A percentile compares a stretch with the other conserved stretches of the same genome.
These are phyloP conservation scores for Cutaneotrichosporon cavernicola DNA, from an alignment of 1,284 basidiomycete genomes.

Conservation along the genomic window DNA sequence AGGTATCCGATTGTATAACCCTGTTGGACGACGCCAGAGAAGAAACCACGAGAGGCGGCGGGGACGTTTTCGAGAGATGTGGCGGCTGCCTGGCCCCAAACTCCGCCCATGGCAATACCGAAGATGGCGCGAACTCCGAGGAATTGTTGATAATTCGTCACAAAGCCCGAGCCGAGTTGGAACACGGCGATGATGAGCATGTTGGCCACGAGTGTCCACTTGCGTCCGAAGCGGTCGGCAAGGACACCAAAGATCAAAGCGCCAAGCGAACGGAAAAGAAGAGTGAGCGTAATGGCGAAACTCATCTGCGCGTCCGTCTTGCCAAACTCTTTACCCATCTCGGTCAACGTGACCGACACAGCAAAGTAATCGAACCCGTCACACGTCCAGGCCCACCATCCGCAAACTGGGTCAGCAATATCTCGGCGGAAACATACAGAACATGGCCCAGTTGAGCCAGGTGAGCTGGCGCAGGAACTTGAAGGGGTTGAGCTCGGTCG, in stretches of 20 bases:
- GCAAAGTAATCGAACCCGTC: constrained; percentile 33
- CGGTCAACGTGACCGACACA: constrained; percentile 51
- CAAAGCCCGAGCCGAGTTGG: constrained; percentile 67
- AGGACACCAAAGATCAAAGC: constrained; percentile 76
- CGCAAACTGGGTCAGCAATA: constrained; percentile 31
- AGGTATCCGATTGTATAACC: constrained; percentile 65
- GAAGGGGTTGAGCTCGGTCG: constrained; percentile 43
- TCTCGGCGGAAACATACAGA: constrained; percentile 64
- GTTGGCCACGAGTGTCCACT: constrained; percentile 86
- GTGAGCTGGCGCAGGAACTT: constrained; percentile 52
- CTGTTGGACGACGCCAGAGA: constrained; percentile 79
- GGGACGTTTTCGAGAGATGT: constrained; percentile 82
- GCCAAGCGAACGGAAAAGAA: constrained; percentile 84
- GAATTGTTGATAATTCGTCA: constrained; percentile 54
- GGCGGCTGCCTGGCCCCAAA: constrained; percentile 53
- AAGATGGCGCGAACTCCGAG: constrained; percentile 63
- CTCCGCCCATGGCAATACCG: constrained; percentile 76
- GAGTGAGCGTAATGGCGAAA: constrained; percentile 84
- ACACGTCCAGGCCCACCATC: not conserved
- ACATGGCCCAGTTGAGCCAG: constrained; percentile 57
- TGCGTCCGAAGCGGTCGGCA: constrained; percentile 83
- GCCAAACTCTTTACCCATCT: constrained; percentile 56
- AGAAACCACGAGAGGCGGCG: constrained; percentile 77
- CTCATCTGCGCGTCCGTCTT: constrained; percentile 48
- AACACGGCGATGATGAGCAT: constrained; percentile 67